A percentile compares a stretch with the other conserved stretches of the same genome.
These are phyloP conservation scores for Quercus cerris DNA, from an alignment of 306 rosid species.

Conservation along the genomic window DNA sequence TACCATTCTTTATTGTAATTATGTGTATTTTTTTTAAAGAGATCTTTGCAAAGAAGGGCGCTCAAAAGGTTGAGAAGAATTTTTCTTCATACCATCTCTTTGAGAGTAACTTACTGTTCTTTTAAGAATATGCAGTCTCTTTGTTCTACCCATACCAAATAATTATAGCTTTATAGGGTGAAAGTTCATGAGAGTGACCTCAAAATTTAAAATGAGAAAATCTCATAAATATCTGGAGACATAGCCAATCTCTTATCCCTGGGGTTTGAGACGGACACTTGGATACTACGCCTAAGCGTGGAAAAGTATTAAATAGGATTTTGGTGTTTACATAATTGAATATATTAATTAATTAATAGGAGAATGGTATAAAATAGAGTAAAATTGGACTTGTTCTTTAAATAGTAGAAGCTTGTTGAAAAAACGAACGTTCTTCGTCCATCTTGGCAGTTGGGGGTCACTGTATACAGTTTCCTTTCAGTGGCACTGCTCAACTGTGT, in stretches of 20 bases:
- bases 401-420: too few species aligned
- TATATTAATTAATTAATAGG: neutral
- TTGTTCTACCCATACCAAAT: too few species aligned
- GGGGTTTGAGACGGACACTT: neutral
- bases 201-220: too few species aligned
- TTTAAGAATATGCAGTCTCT: too few species aligned
- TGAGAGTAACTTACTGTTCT: too few species aligned
- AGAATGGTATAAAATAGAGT: too few species aligned
- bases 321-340: neutral
- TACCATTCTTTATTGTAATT: neutral
- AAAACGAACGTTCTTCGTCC: neutral
- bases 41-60: neutral
- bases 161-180: too few species aligned
- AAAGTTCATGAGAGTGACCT: neutral
- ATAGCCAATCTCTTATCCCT: too few species aligned
- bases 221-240: too few species aligned
- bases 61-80: too few species aligned
- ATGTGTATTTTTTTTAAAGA: neutral
- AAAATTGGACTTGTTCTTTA: too few species aligned
- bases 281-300: slow-evolving; percentile 4
- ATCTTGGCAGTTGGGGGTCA: neutral
- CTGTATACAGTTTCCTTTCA: neutral
- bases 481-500: neutral
- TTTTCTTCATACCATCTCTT: too few species aligned
- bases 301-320: neutral